Evolutionary conservation across 768 basidiomycete species (phyloP).

Genomic region (Boletus rubescentipes): DNA sequence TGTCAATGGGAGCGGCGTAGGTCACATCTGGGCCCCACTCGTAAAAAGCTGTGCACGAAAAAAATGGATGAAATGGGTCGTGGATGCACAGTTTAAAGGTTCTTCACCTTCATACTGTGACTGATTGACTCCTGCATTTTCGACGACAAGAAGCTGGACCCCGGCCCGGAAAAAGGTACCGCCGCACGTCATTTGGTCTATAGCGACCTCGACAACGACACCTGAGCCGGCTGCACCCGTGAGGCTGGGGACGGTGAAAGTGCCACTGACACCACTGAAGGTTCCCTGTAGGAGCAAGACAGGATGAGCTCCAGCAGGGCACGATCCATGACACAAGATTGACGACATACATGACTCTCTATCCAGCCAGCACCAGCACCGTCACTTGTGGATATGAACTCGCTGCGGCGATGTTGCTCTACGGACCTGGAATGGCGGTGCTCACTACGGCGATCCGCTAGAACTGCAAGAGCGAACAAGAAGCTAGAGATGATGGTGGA

Average conservation of each 20-base stretch:
- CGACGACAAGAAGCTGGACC: neutral
- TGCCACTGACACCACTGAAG: constrained; percentile 2
- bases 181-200: constrained; percentile 3
- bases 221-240: neutral
- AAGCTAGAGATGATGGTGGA: neutral
- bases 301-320: neutral
- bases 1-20: neutral
- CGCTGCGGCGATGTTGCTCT: too few species aligned
- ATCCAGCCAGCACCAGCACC: neutral
- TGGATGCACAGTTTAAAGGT: too few species aligned
- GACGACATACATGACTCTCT: neutral
- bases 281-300: neutral
- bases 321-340: neutral
- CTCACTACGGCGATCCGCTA: neutral
- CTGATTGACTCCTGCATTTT: neutral
- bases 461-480: neutral
- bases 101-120: constrained; percentile 4
- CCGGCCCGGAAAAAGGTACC: neutral
- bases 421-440: neutral
- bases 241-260: neutral
- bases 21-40: constrained; percentile 1
- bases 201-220: constrained; percentile 2
- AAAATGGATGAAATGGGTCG: neutral
- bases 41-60: constrained; percentile 4
- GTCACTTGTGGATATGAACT: too few species aligned